Conservation (phyloP, 495 filamentous ascomycete genomes). For the Astrocystis sublimbata region DNA sequence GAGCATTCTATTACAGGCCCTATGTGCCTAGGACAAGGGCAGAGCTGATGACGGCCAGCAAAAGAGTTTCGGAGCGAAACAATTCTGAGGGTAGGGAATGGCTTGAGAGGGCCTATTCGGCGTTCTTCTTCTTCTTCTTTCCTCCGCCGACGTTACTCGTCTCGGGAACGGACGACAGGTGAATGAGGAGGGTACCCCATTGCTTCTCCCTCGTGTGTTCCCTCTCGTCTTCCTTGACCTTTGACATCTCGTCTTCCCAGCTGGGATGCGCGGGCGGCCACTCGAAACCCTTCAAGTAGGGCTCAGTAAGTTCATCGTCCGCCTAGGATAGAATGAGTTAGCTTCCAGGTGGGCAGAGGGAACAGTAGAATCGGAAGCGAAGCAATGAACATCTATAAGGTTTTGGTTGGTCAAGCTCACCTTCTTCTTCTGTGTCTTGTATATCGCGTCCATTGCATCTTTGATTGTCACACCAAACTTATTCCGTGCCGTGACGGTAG, state of each 20-base stretch:
- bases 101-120: slow-evolving; percentile 36
- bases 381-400: too few relatives aligned
- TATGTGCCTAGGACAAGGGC: neutral
- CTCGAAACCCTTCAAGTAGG: slow-evolving; percentile 88
- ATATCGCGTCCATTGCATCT: slow-evolving; percentile 88
- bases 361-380: neutral
- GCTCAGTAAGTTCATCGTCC: slow-evolving; percentile 82
- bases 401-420: slow-evolving; percentile 39
- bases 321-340: slow-evolving; percentile 53
- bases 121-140: slow-evolving; percentile 71
- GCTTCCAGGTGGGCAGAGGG: neutral
- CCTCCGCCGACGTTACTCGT: slow-evolving; percentile 48
- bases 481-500: slow-evolving; percentile 86
- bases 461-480: slow-evolving; percentile 92
- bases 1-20: slow-evolving; percentile 4
- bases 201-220: slow-evolving; percentile 19
- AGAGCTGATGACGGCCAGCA: neutral
- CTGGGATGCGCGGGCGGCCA: slow-evolving; percentile 54
- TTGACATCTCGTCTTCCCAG: slow-evolving; percentile 73
- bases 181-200: slow-evolving; percentile 70
- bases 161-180: slow-evolving; percentile 71
- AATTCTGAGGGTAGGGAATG: slow-evolving; percentile 7
- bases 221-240: slow-evolving; percentile 17
- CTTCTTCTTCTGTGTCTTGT: slow-evolving; percentile 94
- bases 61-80: neutral